Evolutionary conservation across 352 stramenopile genomes (phyloP).

Genomic region (Phytophthora meadii): DNA sequence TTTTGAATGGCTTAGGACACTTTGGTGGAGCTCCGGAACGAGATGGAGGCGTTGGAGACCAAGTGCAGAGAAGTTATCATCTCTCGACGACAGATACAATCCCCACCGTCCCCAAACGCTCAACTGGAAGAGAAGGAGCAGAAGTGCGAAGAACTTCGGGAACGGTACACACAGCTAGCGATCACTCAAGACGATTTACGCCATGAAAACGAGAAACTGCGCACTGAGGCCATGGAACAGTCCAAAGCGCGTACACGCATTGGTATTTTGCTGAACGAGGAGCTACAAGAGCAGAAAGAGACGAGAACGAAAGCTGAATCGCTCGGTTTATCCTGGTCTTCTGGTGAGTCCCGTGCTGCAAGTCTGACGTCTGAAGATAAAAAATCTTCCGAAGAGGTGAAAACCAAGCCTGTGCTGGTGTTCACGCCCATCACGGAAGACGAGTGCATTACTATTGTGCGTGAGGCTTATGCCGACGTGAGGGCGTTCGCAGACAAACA

Average conservation of each 20-base stretch:
- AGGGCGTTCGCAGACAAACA: conserved; percentile 47
- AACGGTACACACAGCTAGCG: conserved; percentile 58
- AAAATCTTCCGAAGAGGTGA: conserved; percentile 7
- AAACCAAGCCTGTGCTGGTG: conserved; percentile 23
- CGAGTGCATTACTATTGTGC: conserved; percentile 56
- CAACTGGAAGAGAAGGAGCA: conserved; percentile 15
- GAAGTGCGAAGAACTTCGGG: conserved; percentile 48
- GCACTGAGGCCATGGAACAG: conserved; percentile 58
- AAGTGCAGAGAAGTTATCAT: conserved; percentile 53
- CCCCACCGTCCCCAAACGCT: conserved; percentile 7
- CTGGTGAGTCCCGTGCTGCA: neutral
- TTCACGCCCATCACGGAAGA: conserved; percentile 43
- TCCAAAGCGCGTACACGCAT: conserved; percentile 61
- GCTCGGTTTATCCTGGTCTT: conserved; percentile 17
- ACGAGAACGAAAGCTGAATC: conserved; percentile 16
- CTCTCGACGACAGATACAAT: conserved; percentile 24
- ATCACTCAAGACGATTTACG: conserved; percentile 64
- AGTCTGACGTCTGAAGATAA: neutral
- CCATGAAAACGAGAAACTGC: conserved; percentile 65
- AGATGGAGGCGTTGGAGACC: conserved; percentile 56
- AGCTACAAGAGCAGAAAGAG: conserved; percentile 54
- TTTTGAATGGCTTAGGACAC: conserved; percentile 44
- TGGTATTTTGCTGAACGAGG: conserved; percentile 63
- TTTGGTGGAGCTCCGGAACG: conserved; percentile 57
- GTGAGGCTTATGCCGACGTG: conserved; percentile 55